Evolutionary conservation across 2,329 filamentous ascomycete species (phyloP).

Genomic region (Furcasterigmium furcatum): DNA sequence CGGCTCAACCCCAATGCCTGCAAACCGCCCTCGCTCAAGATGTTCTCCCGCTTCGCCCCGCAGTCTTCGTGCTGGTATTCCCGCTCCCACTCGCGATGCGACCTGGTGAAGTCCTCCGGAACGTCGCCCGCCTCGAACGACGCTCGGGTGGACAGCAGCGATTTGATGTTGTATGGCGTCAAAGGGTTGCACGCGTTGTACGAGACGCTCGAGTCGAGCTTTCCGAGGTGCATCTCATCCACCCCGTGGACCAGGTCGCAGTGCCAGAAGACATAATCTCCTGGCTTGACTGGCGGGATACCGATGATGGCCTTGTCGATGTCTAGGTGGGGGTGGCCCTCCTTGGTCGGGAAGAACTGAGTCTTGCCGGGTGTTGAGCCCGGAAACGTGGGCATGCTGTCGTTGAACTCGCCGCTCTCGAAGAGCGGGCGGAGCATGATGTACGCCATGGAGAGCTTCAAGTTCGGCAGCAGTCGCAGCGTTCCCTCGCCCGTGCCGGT

Average conservation of each 20-base stretch:
- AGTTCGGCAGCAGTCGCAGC: conserved; percentile 65
- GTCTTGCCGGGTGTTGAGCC: conserved; percentile 13
- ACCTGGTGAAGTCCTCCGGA: conserved; percentile 48
- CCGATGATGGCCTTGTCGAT: conserved; percentile 59
- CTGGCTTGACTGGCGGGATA: conserved; percentile 57
- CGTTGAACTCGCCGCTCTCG: conserved; percentile 20
- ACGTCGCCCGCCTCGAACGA: conserved; percentile 52
- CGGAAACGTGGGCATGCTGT: conserved; percentile 13
- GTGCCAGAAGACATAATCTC: conserved; percentile 67
- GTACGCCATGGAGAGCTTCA: conserved; percentile 65
- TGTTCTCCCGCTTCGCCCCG: conserved; percentile 5
- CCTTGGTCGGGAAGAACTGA: conserved; percentile 21
- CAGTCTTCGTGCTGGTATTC: conserved; percentile 17
- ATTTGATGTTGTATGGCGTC: conserved; percentile 42
- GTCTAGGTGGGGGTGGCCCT: conserved; percentile 59
- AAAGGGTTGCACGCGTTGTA: conserved; percentile 12
- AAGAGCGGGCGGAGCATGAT: conserved; percentile 68
- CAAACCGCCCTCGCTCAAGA: conserved; percentile 2
- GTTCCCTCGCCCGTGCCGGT: conserved; percentile 65
- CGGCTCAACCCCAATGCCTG: conserved; percentile 6
- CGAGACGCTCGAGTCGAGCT: conserved; percentile 15
- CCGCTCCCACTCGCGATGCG: conserved; percentile 48
- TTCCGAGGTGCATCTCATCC: conserved; percentile 7
- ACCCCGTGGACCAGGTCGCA: conserved; percentile 38
- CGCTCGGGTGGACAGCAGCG: conserved; percentile 54